Evolutionary conservation across 257 asterid species (phyloP).

Genomic region (Lavandula angustifolia): DNA sequence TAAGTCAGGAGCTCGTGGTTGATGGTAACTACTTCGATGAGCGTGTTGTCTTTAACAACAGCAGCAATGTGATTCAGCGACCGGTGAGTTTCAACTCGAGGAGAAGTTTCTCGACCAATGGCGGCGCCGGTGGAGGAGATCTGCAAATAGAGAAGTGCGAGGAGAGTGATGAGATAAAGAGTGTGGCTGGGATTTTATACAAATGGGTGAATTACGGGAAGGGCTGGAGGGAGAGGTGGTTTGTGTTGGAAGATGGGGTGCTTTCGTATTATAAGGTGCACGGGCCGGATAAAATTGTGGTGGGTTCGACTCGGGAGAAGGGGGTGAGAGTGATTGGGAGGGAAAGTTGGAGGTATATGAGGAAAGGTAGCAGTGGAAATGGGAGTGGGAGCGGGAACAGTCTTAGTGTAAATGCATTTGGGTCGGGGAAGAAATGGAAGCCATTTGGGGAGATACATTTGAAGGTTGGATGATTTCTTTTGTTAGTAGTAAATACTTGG

Average conservation of each 20-base stretch:
- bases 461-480: slow-evolving; percentile 55
- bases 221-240: slow-evolving; percentile 98
- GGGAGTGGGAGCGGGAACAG: slow-evolving; percentile 38
- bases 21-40: slow-evolving; percentile 37
- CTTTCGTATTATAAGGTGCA: slow-evolving; percentile 90
- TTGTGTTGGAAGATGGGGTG: slow-evolving; percentile 95
- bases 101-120: slow-evolving; percentile 62
- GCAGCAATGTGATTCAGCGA: slow-evolving; percentile 35
- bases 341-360: slow-evolving; percentile 87
- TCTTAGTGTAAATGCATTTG: slow-evolving; percentile 38
- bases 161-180: slow-evolving; percentile 50
- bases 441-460: slow-evolving; percentile 90
- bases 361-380: slow-evolving; percentile 56
- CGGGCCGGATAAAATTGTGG: slow-evolving; percentile 86
- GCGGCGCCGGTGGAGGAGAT: slow-evolving; percentile 45
- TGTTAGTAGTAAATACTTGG: slow-evolving; percentile 1
- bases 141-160: slow-evolving; percentile 38
- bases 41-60: slow-evolving; percentile 21
- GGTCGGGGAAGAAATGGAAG: slow-evolving; percentile 64
- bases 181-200: slow-evolving; percentile 75
- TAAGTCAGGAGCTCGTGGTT: slow-evolving; percentile 49
- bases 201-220: slow-evolving; percentile 99
- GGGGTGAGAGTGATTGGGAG: slow-evolving; percentile 83
- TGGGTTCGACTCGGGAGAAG: slow-evolving; percentile 62
- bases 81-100: slow-evolving; percentile 58